Base-by-base conservation (phyloP, 371 early-diverging fungal genomes). In the Mucor plumbeus region DNA sequence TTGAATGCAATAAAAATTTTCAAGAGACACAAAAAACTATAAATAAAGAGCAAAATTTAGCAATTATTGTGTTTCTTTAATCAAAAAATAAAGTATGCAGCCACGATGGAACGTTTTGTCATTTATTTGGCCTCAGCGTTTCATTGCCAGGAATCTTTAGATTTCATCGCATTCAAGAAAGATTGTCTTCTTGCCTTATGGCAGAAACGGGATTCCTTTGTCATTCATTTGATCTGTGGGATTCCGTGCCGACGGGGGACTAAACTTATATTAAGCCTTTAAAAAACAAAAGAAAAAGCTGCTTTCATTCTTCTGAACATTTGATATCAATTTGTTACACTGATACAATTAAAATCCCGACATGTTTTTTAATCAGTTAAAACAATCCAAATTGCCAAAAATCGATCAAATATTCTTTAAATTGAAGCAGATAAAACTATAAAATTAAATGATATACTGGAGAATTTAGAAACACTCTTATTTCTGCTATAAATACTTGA, bases 111-210 rank as follows among this genome's bases (percentile, higher is more conserved):
- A 54, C 58, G 56, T 38, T 65, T 38, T 64, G 72, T 60, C 69
- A 67, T 63, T 66, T 53, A 54, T 63, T 64, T 65, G 70, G 67
- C 63, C 64, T 38, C 47, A 56, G 69, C 55, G 61, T 55, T 69
- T 63, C 69, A 64, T 73, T 73, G 73, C 73, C 73, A 73, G 69
- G 63, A 64, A 69, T 73, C 69, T 58, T 60, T 55, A 19, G 69
- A 73, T 69, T 63, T 69, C 69, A 61, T 59, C 66, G 73, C 69
- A 73, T 66, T 38, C 73, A 58, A 73, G 69, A 73, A 48, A 41
- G 38, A 63, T 15, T 58, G 64, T 63, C 65, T 68, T 73, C 69
- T 64, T 69, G 33, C 64, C 69, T 59, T 63, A 21, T 7, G 68
- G 67, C 47, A 39, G 68, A 68, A 68, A 57, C 63, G 68, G 72